These are phyloP conservation scores for Neofusicoccum parvum DNA, from an alignment of 2,329 filamentous ascomycete genomes.

Conservation along the genomic window DNA sequence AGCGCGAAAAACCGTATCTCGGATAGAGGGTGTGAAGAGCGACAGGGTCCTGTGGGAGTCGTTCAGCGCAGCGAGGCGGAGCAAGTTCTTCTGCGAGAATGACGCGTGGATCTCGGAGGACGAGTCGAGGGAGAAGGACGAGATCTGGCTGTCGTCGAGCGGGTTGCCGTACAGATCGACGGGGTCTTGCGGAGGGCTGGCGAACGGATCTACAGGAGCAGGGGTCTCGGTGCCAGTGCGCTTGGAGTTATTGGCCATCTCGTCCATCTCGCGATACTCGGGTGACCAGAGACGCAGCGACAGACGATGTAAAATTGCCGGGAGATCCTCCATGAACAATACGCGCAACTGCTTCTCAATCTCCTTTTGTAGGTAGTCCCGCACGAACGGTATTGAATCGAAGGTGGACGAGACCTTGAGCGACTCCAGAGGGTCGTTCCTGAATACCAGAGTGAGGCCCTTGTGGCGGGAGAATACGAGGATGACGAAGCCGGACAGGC, in stretches of 20 bases:
- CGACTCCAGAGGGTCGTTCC: constrained; percentile 96
- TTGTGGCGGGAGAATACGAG: constrained; percentile 97
- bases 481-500: constrained; percentile 95
- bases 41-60: constrained; percentile 90
- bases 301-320: constrained; percentile 91
- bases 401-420: constrained; percentile 99
- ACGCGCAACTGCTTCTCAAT: constrained; percentile 92
- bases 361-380: constrained; percentile 93
- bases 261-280: constrained; percentile 73
- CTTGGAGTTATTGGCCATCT: constrained; percentile 51
- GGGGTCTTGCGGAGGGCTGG: constrained; percentile 77
- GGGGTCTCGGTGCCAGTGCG: constrained; percentile 44
- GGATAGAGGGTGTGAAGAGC: constrained; percentile 86
- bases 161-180: constrained; percentile 79
- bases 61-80: constrained; percentile 78
- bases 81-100: constrained; percentile 92
- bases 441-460: constrained; percentile 92
- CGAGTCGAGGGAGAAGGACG: constrained; percentile 76
- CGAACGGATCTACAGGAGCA: constrained; percentile 74
- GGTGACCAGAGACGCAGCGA: constrained; percentile 89
- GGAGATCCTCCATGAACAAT: constrained; percentile 96
- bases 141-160: constrained; percentile 73
- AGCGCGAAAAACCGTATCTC: constrained; percentile 86
- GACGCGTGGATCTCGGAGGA: constrained; percentile 81
- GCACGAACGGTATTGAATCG: constrained; percentile 97